Base-by-base conservation (phyloP, 179 eudicot genomes). In the Beta corolliflora region DNA sequence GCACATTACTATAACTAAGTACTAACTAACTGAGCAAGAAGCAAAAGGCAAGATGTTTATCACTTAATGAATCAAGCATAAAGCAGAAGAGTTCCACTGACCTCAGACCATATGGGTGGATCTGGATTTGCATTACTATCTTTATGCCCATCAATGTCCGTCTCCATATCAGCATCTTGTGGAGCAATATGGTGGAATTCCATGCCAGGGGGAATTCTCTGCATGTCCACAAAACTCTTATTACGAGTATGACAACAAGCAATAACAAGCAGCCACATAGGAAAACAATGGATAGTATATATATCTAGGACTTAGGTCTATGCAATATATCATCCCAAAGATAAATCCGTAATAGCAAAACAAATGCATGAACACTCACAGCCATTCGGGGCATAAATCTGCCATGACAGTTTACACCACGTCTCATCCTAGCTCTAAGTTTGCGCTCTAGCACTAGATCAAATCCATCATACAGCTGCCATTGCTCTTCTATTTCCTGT, bases 141-240 rank as follows among this genome's bases (percentile, higher is more conserved):
- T 87, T 85, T 92, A 84, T 89, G 92, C 14, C 85, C 85, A 82
- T 93, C 98, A 45, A 84, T 82, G 41, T 94, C 99, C 56, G 81
- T 44, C 69, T 96, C 99, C 88, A 90, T 91, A 78, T 93, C 99
- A 83, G 87, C 92, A 73, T 91, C 94, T 85, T 86, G 83, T 76
- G 92, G 85, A 86, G 85, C 90, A 80, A 93, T 92, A 86, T 94
- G 92, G 85, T 93, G 90, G 84, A 97, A 97, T 76, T 97, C 99
- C 99, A 97, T 97, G 21, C 99, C 99, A 61, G 99, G 99, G 59
- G 99, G 97, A 81, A 97, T 97, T 71, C 91, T 96, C 99, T 97
- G 91, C 84, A 84, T 79, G 53, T 71, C 29, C 59, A 56, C 53
- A 29, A 75, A 63, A 12, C 70, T 69, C 36, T 76, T 58, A 68